A percentile compares a stretch with the other conserved stretches of the same genome.
These are phyloP conservation scores for Quercus bicolor DNA, from an alignment of 306 rosid species.

Conservation along the genomic window DNA sequence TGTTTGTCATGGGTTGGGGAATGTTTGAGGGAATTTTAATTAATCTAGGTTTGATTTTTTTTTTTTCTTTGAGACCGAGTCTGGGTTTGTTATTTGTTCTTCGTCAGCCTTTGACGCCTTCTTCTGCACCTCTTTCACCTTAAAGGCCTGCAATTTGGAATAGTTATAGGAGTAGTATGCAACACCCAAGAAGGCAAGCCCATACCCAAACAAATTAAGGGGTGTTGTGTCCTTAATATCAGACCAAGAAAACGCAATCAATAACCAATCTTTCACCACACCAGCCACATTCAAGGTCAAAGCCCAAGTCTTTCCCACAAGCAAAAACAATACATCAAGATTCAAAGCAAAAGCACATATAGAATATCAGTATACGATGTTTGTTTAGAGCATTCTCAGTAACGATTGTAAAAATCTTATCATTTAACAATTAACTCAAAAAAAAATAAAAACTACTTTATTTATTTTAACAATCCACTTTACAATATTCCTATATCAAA, in stretches of 20 bases:
- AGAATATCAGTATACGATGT: conserved; percentile 21
- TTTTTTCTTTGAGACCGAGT: too few species aligned
- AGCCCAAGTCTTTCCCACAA: conserved; percentile 84
- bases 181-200: conserved; percentile 72
- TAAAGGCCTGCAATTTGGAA: conserved; percentile 66
- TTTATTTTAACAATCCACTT: too few species aligned
- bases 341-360: conserved; percentile 72
- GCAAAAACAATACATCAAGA: conserved; percentile 54
- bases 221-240: conserved; percentile 78
- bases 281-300: conserved; percentile 90
- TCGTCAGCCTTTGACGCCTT: conserved; percentile 52
- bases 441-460: too few species aligned
- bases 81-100: conserved; percentile 16
- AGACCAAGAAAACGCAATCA: conserved; percentile 84
- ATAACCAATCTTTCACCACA: conserved; percentile 80
- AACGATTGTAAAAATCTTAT: too few species aligned
- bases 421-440: too few species aligned
- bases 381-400: too few species aligned
- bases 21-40: too few species aligned
- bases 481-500: too few species aligned
- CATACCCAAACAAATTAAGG: conserved; percentile 70
- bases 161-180: conserved; percentile 58
- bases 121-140: conserved; percentile 82
- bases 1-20: too few species aligned
- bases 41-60: too few species aligned